These are phyloP conservation scores for Gardenia jasminoides DNA, from an alignment of 257 asterid species.

Conservation along the genomic window DNA sequence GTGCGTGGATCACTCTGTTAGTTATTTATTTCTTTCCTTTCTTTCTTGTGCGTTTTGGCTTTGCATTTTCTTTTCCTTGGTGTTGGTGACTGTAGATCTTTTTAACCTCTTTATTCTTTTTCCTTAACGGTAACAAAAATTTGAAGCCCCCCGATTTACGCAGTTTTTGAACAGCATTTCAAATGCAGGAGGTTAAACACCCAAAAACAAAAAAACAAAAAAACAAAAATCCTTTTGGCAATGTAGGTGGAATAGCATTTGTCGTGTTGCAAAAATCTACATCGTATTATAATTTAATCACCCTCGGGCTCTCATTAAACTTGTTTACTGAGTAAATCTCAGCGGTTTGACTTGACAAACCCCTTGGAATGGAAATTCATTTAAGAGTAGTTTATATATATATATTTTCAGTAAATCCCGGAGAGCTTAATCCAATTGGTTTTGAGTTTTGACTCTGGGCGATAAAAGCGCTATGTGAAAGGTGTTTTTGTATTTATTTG, in stretches of 20 bases:
- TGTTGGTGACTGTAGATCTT: neutral
- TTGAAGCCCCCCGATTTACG: too few species aligned
- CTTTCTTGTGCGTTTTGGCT: neutral
- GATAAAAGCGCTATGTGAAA: neutral
- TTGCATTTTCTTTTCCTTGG: neutral
- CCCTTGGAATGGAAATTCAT: neutral
- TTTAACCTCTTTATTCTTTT: neutral
- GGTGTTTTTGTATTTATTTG: constrained; percentile 14
- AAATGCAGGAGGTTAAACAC: too few species aligned
- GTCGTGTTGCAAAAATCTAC: neutral
- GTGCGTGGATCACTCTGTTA: constrained; percentile 29
- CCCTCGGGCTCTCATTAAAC: neutral
- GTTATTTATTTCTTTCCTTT: too few species aligned
- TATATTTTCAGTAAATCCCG: too few species aligned
- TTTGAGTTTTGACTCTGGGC: constrained; percentile 5
- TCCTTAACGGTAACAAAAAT: neutral
- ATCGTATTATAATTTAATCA: neutral
- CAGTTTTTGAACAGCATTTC: too few species aligned
- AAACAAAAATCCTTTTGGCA: too few species aligned
- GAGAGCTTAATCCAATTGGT: constrained; percentile 9
- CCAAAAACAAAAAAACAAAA: too few species aligned
- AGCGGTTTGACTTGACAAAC: neutral
- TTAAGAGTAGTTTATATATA: too few species aligned
- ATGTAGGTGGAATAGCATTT: too few species aligned
- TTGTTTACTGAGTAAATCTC: too few species aligned